Evolutionary conservation across 2,329 filamentous ascomycete species (phyloP).

Genomic region (Neofusicoccum kwambonambiense): DNA sequence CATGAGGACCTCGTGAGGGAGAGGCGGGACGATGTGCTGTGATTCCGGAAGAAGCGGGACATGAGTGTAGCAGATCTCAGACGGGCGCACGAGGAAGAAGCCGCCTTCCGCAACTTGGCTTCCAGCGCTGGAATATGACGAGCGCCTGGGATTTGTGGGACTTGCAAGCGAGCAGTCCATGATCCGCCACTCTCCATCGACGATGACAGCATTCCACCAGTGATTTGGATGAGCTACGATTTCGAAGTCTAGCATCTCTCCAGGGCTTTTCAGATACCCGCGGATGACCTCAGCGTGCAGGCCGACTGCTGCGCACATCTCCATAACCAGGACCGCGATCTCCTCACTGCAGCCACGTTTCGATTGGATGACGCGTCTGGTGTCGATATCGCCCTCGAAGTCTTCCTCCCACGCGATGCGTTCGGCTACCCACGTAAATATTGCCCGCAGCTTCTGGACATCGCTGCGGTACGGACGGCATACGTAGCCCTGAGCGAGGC

Average conservation of each 20-base stretch:
- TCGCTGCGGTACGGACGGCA: conserved; percentile 94
- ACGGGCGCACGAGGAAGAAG: conserved; percentile 90
- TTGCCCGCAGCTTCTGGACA: conserved; percentile 86
- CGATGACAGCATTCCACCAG: conserved; percentile 94
- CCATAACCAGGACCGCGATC: conserved; percentile 80
- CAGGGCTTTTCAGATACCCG: conserved; percentile 87
- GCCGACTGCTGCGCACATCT: conserved; percentile 91
- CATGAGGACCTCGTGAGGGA: conserved; percentile 81
- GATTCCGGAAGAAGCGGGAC: conserved; percentile 83
- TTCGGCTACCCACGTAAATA: conserved; percentile 97
- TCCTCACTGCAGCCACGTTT: conserved; percentile 85
- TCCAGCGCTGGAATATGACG: conserved; percentile 71
- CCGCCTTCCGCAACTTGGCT: conserved; percentile 74
- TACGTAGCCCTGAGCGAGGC: conserved; percentile 84
- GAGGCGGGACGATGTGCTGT: conserved; percentile 87
- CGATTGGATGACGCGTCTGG: conserved; percentile 77
- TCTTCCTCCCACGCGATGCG: conserved; percentile 95
- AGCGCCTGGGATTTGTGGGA: conserved; percentile 81
- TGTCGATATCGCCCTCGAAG: conserved; percentile 80
- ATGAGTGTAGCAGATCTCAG: conserved; percentile 93
- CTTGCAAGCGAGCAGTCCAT: conserved; percentile 92
- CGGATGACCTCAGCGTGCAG: conserved; percentile 83
- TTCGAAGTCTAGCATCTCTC: conserved; percentile 71
- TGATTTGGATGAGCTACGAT: conserved; percentile 87
- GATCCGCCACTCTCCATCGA: conserved; percentile 94